A percentile compares a stretch with the other conserved stretches of the same genome.
Evolutionary conservation across 1,284 basidiomycete species (phyloP).

Genomic region (Omphalotus olearius): DNA sequence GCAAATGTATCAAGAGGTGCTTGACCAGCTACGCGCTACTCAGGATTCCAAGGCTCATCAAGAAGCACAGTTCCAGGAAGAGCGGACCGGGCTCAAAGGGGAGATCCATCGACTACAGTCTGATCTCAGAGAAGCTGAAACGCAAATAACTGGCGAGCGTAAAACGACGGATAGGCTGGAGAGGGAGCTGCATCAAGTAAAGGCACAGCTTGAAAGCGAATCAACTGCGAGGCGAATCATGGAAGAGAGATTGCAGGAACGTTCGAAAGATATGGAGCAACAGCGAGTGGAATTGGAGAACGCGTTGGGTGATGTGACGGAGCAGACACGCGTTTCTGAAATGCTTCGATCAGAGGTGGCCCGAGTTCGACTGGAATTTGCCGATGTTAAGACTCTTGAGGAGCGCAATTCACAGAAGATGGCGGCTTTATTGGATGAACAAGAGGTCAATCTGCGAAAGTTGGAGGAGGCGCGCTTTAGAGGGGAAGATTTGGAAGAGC

Average conservation of each 20-base stretch:
- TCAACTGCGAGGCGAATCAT: conserved; percentile 51
- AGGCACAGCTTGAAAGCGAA: conserved; percentile 62
- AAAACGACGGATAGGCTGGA: conserved; percentile 52
- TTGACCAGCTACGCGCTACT: conserved; percentile 54
- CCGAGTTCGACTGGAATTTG: conserved; percentile 57
- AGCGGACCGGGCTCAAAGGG: conserved; percentile 45
- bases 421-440: conserved; percentile 65
- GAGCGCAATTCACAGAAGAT: conserved; percentile 61
- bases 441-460: conserved; percentile 61
- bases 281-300: conserved; percentile 56
- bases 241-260: conserved; percentile 64
- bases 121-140: conserved; percentile 36
- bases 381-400: conserved; percentile 73
- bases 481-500: conserved; percentile 69
- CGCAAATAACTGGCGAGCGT: conserved; percentile 36
- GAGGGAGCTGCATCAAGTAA: conserved; percentile 60
- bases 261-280: conserved; percentile 54
- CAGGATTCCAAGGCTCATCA: conserved; percentile 51
- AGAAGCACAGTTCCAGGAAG: conserved; percentile 50
- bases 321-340: conserved; percentile 60
- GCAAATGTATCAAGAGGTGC: conserved; percentile 63
- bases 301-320: conserved; percentile 67
- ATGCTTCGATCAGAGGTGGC: conserved; percentile 66
- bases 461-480: conserved; percentile 72
- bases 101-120: conserved; percentile 52